Base-by-base conservation (phyloP, 805 yeast species). In the Wickerhamiella domercqiae region DNA sequence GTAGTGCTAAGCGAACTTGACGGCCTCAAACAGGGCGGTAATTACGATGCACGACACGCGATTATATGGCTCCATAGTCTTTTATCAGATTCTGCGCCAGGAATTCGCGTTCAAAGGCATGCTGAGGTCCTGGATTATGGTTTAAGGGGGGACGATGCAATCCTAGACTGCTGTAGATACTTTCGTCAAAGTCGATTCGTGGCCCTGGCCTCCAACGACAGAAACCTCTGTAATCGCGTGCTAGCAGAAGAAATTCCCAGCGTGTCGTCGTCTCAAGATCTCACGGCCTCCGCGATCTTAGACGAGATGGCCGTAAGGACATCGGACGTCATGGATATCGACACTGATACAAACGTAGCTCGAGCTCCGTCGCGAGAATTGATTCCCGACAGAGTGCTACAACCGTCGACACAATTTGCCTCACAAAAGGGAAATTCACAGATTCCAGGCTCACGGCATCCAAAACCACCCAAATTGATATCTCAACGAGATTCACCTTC, bases 1-100 rank as follows among this genome's bases (percentile, higher is more conserved):
- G 70, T 75, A 1, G 90, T 78, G 2, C 61, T 81, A 11, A 64
- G 61, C 29, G 97, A 86, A 52, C 62, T 86, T n/a, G 96, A 86
- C 56, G 86, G 86, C 0, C 60, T 86, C 44, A 86, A 86, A 51
- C 60, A 53, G 2, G 63, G 73, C 0, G 38, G 45, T 1, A 39
- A 49, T 42, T 15, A 7, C n/a, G 19, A 28, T 32, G 87, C 90
- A 0, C 59, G 94, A 28, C 59, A 66, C 60, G 93, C 90, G 0
- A 81, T 70, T 47, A 75, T 71, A 43, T 86, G 94, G 94, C 67
- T 81, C 9, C 80, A 72, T 47, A 51, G 57, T 15, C 60, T 66
- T 34, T 58, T 86, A 16, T 79, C 84, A 3, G 61, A 64, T 5
- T 51, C 54, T 3, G 61, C 65, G 21, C 18, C 33, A 0, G 62